These are phyloP conservation scores for Trichoderma brevicompactum DNA, from an alignment of 2,329 filamentous ascomycete species.

Conservation along the genomic window DNA sequence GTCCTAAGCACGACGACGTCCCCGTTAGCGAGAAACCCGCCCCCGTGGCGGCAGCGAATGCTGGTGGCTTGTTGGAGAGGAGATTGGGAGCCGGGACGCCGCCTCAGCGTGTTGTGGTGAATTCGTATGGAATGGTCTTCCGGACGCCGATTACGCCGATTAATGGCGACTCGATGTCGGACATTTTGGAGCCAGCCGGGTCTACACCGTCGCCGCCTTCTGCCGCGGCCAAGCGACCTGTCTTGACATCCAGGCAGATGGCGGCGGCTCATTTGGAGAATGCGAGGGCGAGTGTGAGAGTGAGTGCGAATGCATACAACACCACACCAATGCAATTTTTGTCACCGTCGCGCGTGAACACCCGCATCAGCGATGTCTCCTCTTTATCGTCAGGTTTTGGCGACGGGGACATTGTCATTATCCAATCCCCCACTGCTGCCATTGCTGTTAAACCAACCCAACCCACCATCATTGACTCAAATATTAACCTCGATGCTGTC, in stretches of 20 bases:
- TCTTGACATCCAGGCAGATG: constrained; percentile 14
- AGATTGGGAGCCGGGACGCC: not conserved
- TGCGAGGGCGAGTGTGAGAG: constrained; percentile 15
- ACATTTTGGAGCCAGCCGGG: not conserved
- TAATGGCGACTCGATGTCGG: constrained; percentile 13
- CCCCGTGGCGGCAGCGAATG: not conserved
- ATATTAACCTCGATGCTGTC: constrained; percentile 17
- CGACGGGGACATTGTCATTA: constrained; percentile 61
- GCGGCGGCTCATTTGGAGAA: constrained; percentile 29
- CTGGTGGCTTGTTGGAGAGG: not conserved
- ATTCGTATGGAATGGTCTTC: constrained; percentile 26
- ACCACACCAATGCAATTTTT: constrained; percentile 29
- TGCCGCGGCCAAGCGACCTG: not conserved
- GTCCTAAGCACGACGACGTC: constrained; percentile 7
- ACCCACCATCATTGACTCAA: constrained; percentile 23
- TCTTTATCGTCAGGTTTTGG: constrained; percentile 69
- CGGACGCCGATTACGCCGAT: constrained; percentile 13
- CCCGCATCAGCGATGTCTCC: constrained; percentile 56
- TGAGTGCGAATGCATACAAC: not conserved
- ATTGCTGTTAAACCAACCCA: not conserved
- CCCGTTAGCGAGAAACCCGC: not conserved
- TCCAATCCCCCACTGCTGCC: constrained; percentile 38
- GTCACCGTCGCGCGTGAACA: constrained; percentile 34
- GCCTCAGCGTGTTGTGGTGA: constrained; percentile 17
- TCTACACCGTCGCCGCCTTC: constrained; percentile 32